phyloP scores from a whole-genome alignment of 768 basidiomycete species.

The Fomitopsis serialis region DNA sequence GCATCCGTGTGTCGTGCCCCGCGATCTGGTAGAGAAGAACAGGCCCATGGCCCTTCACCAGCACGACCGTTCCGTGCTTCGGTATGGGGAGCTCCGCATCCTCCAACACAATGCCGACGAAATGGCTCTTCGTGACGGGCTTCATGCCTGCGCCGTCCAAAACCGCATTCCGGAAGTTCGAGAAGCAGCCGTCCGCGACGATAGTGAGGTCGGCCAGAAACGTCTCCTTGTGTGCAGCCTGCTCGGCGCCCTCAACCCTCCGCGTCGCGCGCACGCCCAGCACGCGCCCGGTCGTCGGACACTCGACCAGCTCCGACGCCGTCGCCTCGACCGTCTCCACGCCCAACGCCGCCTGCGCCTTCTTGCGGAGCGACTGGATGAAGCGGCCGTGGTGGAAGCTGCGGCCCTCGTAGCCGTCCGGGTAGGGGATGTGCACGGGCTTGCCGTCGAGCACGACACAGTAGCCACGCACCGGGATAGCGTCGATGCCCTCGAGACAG shows the following conservation, averaged over 20 bases:
- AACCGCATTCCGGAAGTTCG: conserved; percentile 78
- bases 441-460: conserved; percentile 65
- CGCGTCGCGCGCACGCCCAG: conserved; percentile 62
- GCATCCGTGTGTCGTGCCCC: conserved; percentile 84
- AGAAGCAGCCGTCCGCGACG: conserved; percentile 93
- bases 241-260: conserved; percentile 33
- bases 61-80: conserved; percentile 78
- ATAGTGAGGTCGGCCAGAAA: conserved; percentile 77
- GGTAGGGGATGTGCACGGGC: conserved; percentile 88
- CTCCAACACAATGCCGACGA: conserved; percentile 81
- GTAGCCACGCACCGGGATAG: conserved; percentile 80
- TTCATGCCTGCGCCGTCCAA: conserved; percentile 46
- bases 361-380: conserved; percentile 69
- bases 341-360: conserved; percentile 51
- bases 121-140: conserved; percentile 64
- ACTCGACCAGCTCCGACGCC: conserved; percentile 69
- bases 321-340: conserved; percentile 86
- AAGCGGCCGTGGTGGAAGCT: conserved; percentile 95
- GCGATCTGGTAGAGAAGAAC: conserved; percentile 92
- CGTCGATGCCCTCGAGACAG: conserved; percentile 84
- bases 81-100: conserved; percentile 69
- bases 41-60: conserved; percentile 78
- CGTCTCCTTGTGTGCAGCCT: conserved; percentile 40
- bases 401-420: conserved; percentile 62
- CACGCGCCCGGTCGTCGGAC: conserved; percentile 43